Evolutionary conservation across 257 asterid genomes (phyloP), one percentile per base, ranked within the genome.

Genomic region (Petunia secreta): DNA sequence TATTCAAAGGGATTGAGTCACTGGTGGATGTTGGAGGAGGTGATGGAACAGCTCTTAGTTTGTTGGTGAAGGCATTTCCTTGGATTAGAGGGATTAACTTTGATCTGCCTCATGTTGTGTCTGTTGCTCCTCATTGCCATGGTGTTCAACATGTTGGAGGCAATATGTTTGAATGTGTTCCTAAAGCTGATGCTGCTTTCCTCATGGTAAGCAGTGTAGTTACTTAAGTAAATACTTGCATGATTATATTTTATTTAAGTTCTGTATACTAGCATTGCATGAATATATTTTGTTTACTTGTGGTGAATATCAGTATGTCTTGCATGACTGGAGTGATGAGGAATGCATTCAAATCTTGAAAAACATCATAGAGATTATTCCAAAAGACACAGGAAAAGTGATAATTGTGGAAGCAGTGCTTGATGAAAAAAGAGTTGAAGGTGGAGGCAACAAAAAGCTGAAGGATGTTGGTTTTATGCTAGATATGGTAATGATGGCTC

Each of bases 11-110:
- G 92, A 80, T 78, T 88, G 8, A 8, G 50, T 3, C 63, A 86
- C 0, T 93, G 85, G 98, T 93, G 76, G 98, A 91, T 38, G 97
- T 93, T 9, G 97, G 96, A 5, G 94, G 98, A 10, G 94, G 97
- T 0, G 83, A 92, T 38, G 98, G 97, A 44, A 88, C 93, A 1
- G 63, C 94, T 14, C 79, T 93, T 1, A 40, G 85, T 14, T 80
- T 75, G 9, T 59, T 93, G 81, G 83, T 89, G 9, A 84, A 85
- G 80, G 85, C 86, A 5, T 91, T 68, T 37, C 94, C 96, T 0
- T 82, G 86, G 90, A 87, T 90, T 40, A 86, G 5, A 3, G 97
- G 96, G 78, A 83, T 91, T n/a, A 90, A 90, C 71, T 90, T 86
- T 4, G 98, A 93, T 83, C 89, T 87, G 13, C 87, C 93, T 36